Evolutionary conservation across 2,329 filamentous ascomycete genomes (phyloP).

Genomic region (Aspergillus tamarii): DNA sequence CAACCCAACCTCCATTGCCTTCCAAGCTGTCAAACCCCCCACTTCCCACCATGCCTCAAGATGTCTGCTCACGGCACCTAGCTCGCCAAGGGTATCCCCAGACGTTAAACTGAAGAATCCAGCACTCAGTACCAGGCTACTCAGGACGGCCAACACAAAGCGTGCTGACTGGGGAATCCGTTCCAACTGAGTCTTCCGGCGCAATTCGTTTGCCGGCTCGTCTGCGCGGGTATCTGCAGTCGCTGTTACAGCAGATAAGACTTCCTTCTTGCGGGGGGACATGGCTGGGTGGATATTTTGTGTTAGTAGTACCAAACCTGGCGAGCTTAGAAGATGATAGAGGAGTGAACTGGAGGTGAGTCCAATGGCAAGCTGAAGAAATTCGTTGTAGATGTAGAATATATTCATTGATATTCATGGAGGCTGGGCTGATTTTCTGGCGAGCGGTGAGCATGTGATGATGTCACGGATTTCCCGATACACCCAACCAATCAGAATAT

Average conservation of each 20-base stretch:
- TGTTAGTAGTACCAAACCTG: neutral
- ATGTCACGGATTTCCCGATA: slow-evolving; percentile 32
- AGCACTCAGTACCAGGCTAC: slow-evolving; percentile 65
- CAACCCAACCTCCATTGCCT: slow-evolving; percentile 68
- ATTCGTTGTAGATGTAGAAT: neutral
- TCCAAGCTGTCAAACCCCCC: slow-evolving; percentile 56
- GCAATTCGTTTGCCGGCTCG: slow-evolving; percentile 8
- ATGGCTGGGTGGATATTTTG: slow-evolving; percentile 10
- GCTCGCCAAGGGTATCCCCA: slow-evolving; percentile 64
- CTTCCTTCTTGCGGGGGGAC: slow-evolving; percentile 29
- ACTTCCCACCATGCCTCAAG: slow-evolving; percentile 67
- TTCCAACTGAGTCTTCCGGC: slow-evolving; percentile 23
- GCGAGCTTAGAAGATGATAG: neutral
- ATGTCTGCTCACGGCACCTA: slow-evolving; percentile 68
- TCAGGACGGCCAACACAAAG: slow-evolving; percentile 52
- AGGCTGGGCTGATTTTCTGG: slow-evolving; percentile 18
- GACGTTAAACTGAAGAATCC: slow-evolving; percentile 66
- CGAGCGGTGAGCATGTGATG: slow-evolving; percentile 39
- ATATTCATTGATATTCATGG: neutral
- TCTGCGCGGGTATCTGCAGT: slow-evolving; percentile 17
- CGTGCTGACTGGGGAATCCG: slow-evolving; percentile 40
- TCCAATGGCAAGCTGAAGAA: neutral
- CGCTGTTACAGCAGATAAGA: slow-evolving; percentile 16
- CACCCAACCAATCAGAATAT: slow-evolving; percentile 2
- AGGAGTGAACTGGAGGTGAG: neutral